These are phyloP conservation scores for Coelastrella sp. DNA, from an alignment of 139 green algal genomes.

Conservation along the genomic window DNA sequence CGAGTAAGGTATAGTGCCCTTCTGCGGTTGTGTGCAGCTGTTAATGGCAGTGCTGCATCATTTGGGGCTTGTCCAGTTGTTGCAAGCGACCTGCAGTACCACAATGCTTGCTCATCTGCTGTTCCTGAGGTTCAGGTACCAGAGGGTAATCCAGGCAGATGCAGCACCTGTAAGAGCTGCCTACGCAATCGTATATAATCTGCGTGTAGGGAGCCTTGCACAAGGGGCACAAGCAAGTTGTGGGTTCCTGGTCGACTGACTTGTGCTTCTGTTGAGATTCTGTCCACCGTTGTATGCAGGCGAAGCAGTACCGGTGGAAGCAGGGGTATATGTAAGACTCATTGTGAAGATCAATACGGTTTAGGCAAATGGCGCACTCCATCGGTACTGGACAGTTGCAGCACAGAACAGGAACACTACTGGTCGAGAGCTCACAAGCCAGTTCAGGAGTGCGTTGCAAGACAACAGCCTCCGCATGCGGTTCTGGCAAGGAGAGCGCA, in stretches of 20 bases:
- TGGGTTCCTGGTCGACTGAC: neutral
- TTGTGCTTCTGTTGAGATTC: neutral
- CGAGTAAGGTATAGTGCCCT: slow-evolving; percentile 14
- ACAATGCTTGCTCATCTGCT: neutral
- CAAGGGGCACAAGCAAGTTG: slow-evolving; percentile 16
- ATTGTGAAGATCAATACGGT: slow-evolving; percentile 9
- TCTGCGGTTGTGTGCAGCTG: slow-evolving; percentile 20
- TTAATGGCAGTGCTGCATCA: neutral
- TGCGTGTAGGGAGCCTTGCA: slow-evolving; percentile 43
- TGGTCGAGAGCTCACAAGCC: no score
- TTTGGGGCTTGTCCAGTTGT: neutral
- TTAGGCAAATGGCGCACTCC: slow-evolving; percentile 46
- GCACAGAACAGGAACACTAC: no score
- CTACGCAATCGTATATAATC: slow-evolving; percentile 39
- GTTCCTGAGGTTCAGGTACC: neutral
- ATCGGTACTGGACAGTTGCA: neutral
- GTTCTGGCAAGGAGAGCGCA: no score
- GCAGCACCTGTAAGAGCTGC: slow-evolving; percentile 21
- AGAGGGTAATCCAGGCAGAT: neutral
- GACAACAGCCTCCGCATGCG: no score
- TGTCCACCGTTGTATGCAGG: neutral
- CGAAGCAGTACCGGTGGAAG: slow-evolving; percentile 44
- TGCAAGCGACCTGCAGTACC: neutral
- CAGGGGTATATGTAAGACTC: slow-evolving; percentile 45
- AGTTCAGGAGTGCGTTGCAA: no score